Evolutionary conservation across 1,284 basidiomycete genomes (phyloP).

Genomic region (Marasmius oreades): DNA sequence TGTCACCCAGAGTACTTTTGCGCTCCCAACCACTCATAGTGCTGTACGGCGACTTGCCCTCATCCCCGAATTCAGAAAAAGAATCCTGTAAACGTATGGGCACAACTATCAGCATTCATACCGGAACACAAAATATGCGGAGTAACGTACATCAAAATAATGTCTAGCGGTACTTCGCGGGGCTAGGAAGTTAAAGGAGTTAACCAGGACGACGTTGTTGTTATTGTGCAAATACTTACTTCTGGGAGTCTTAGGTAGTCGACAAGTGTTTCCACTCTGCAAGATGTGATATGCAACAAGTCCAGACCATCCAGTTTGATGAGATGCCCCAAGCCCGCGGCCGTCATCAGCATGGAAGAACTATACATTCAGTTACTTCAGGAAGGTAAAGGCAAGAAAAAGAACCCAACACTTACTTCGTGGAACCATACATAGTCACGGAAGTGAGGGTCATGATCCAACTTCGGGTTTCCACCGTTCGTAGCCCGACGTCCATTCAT

Average conservation of each 20-base stretch:
- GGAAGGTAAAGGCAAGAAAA: constrained; percentile 7
- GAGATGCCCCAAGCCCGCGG: constrained; percentile 90
- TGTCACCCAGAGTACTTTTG: constrained; percentile 61
- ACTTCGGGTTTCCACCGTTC: constrained; percentile 85
- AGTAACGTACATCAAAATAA: constrained; percentile 86
- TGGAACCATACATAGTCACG: constrained; percentile 95
- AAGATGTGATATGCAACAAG: constrained; percentile 90
- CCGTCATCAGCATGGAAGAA: constrained; percentile 96
- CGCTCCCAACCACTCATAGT: constrained; percentile 56
- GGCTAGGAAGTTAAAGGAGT: constrained; percentile 43
- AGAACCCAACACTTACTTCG: constrained; percentile 52
- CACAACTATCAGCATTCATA: constrained; percentile 8
- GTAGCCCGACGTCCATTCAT: constrained; percentile 81
- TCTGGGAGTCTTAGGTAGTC: constrained; percentile 83
- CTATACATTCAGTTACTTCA: constrained; percentile 32
- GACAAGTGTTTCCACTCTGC: constrained; percentile 81
- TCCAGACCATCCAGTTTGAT: constrained; percentile 98
- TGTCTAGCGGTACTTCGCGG: constrained; percentile 86
- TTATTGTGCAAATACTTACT: constrained; percentile 56
- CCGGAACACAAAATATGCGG: neutral
- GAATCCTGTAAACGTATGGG: constrained; percentile 70
- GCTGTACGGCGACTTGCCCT: constrained; percentile 57
- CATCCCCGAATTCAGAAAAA: constrained; percentile 69
- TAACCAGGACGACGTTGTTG: constrained; percentile 14
- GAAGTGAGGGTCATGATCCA: constrained; percentile 95